These are phyloP conservation scores for Fomitopsis betulina DNA, from an alignment of 1,284 basidiomycete species.

Conservation along the genomic window DNA sequence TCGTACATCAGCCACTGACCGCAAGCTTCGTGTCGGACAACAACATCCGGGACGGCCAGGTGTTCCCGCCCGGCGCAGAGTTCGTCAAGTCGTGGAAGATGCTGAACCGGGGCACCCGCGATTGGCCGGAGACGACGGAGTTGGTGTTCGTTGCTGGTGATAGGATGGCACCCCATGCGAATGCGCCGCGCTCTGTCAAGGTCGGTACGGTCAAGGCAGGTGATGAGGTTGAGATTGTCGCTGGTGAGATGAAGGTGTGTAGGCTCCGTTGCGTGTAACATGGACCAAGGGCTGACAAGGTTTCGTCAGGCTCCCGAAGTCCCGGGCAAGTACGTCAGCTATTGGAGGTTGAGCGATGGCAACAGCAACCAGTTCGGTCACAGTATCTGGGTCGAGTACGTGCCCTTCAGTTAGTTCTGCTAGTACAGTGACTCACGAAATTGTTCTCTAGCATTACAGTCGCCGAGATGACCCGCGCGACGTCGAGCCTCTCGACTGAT, in stretches of 20 bases:
- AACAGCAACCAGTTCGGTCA: conserved; percentile 62
- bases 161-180: conserved; percentile 34
- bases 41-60: conserved; percentile 71
- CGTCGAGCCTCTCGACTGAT: conserved; percentile 31
- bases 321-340: conserved; percentile 68
- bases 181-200: conserved; percentile 31
- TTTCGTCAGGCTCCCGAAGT: conserved; percentile 59
- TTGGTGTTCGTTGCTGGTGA: conserved; percentile 68
- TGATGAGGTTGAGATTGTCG: conserved; percentile 58
- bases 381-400: conserved; percentile 72
- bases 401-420: conserved; percentile 16
- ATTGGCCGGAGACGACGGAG: conserved; percentile 68
- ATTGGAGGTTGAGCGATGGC: conserved; percentile 67
- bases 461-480: conserved; percentile 40
- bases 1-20: conserved; percentile 26
- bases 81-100: conserved; percentile 82
- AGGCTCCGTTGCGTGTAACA: background rate
- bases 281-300: background rate
- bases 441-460: conserved; percentile 53
- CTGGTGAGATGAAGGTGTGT: conserved; percentile 66
- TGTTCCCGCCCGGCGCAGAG: conserved; percentile 78
- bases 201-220: conserved; percentile 55
- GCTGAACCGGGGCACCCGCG: conserved; percentile 52
- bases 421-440: conserved; percentile 7
- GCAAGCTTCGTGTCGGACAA: conserved; percentile 63